Evolutionary conservation across 305 asterid genomes (phyloP), one percentile per base, ranked within the genome.

Genomic region (Vinca major): DNA sequence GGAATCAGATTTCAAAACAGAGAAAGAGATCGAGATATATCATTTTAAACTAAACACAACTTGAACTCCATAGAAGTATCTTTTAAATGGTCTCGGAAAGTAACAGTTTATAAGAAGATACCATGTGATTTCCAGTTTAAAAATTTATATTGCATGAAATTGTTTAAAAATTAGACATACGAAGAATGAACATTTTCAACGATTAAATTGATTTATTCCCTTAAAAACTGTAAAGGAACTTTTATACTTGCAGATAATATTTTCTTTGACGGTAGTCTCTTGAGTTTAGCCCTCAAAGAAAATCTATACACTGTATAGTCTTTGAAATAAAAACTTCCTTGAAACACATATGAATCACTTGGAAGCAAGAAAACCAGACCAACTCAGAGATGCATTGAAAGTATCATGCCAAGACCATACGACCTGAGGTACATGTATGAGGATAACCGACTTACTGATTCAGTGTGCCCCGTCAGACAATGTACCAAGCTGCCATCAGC

Each of bases 401-500:
- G 11, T 9, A 48, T 8, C 1, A 11, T 1, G 1, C 11, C 13
- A 7, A 3, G 33, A 26, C 33, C 33, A 55, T 6, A 21, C 10
- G 21, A 20, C n/a, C 6, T 7, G 13, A 49, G 44, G 13, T 26
- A 26, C 33, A 26, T 26, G 33, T 26, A 26, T 26, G 50, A 48
- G 43, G 58, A 21, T 5, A 56, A 68, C 20, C 44, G 65, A 74
- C 97, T 85, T 80, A 93, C 99, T 72, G 97, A 91, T 50, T 85
- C 88, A 57, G 90, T 91, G 82, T 93, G 99, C 73, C 99, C 99
- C 13, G 96, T 93, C 77, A 93, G 86, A 71, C 96, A 93, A 82
- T 91, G 99, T 64, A 93, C 97, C 79, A 93, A 84, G 85, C 99
- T 90, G 66, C 99, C 96, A 78, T 93, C 99, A 77, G 85, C 88